These are phyloP conservation scores for Phylloboletellus chloephorus DNA, from an alignment of 1,284 basidiomycete genomes.

Conservation along the genomic window DNA sequence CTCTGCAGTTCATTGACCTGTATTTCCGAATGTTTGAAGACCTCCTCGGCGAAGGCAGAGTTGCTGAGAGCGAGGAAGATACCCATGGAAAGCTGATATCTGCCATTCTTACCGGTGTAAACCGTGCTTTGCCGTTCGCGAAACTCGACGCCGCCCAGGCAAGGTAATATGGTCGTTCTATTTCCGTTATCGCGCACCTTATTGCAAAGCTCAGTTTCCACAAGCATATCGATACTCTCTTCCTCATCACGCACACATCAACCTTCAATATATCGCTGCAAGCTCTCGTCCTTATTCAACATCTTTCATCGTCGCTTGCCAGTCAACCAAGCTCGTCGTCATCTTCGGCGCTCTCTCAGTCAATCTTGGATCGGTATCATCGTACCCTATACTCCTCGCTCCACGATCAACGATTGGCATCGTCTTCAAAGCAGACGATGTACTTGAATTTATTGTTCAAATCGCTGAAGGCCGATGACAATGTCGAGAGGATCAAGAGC, in stretches of 20 bases:
- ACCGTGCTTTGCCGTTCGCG: slow-evolving; percentile 92
- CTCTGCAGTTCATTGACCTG: slow-evolving; percentile 80
- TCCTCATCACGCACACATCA: slow-evolving; percentile 90
- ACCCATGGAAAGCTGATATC: slow-evolving; percentile 82
- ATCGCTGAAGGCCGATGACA: slow-evolving; percentile 78
- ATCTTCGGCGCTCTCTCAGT: slow-evolving; percentile 39
- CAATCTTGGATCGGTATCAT: slow-evolving; percentile 83
- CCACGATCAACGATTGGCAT: slow-evolving; percentile 75
- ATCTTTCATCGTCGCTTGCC: slow-evolving; percentile 58
- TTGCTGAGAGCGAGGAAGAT: slow-evolving; percentile 50
- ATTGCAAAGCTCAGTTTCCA: slow-evolving; percentile 52
- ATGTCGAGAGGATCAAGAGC: slow-evolving; percentile 66
- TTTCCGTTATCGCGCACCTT: slow-evolving; percentile 7
- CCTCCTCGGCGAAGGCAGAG: slow-evolving; percentile 60
- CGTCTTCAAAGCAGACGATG: slow-evolving; percentile 93
- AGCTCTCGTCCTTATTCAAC: slow-evolving; percentile 88
- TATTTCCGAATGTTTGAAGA: slow-evolving; percentile 97
- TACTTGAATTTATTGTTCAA: slow-evolving; percentile 96
- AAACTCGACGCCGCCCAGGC: slow-evolving; percentile 58
- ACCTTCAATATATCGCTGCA: slow-evolving; percentile 97
- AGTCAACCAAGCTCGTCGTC: slow-evolving; percentile 34
- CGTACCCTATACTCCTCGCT: slow-evolving; percentile 88
- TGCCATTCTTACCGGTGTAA: slow-evolving; percentile 91
- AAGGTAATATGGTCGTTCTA: slow-evolving; percentile 35
- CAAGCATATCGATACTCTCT: slow-evolving; percentile 89